Conservation (phyloP, 148 eudicot genomes). For the Cornus kousa region DNA sequence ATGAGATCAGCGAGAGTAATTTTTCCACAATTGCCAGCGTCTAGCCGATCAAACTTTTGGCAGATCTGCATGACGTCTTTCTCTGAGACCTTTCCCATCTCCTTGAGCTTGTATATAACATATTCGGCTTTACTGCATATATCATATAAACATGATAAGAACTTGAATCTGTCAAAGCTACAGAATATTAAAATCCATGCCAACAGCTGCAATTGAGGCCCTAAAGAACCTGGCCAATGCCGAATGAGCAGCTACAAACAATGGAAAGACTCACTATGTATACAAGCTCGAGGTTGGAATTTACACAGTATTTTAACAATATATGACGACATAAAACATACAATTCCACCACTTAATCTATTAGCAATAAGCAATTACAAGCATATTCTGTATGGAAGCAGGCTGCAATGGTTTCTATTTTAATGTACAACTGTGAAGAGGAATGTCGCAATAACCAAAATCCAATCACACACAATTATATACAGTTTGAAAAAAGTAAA, state of each 20-base stretch:
- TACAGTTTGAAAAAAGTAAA: too few species aligned
- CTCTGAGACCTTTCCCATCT: constrained; percentile 84
- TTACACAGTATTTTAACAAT: too few species aligned
- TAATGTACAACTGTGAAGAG: too few species aligned
- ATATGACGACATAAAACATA: too few species aligned
- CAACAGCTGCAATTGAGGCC: neutral
- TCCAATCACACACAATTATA: too few species aligned
- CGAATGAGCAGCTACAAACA: neutral
- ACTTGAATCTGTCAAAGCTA: neutral
- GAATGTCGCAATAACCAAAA: too few species aligned
- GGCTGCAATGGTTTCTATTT: too few species aligned
- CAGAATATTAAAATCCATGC: neutral
- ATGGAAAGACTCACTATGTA: too few species aligned
- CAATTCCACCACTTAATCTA: too few species aligned
- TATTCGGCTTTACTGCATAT: constrained; percentile 83
- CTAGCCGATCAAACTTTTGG: constrained; percentile 75
- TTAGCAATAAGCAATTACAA: too few species aligned
- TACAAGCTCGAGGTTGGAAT: too few species aligned
- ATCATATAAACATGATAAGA: neutral
- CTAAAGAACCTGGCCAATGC: neutral
- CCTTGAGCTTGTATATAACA: constrained; percentile 98
- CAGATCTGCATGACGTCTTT: constrained; percentile 76
- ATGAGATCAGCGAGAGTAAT: constrained; percentile 83
- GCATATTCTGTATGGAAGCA: too few species aligned
- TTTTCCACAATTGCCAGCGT: constrained; percentile 78